Evolutionary conservation across 2,329 filamentous ascomycete genomes (phyloP).

Genomic region (Penicillium brasilianum): DNA sequence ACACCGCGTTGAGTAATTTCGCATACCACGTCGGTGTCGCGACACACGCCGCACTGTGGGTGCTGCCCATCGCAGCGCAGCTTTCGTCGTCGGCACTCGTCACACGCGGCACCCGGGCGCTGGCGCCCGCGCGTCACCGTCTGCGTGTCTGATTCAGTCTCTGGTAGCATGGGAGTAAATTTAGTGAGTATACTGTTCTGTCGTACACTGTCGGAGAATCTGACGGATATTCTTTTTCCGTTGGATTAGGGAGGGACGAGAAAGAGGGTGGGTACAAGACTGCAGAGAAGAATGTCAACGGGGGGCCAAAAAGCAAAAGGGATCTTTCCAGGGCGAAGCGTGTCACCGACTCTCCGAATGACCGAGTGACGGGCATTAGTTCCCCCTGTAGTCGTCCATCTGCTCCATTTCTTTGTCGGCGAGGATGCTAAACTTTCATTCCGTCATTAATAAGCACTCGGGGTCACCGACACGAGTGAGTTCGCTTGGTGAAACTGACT

Average conservation of each 20-base stretch:
- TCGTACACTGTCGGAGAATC: background rate
- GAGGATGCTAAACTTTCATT: too few relatives aligned
- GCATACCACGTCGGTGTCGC: constrained; percentile 17
- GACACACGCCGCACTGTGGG: constrained; percentile 51
- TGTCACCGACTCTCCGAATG: too few relatives aligned
- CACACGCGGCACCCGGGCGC: constrained; percentile 25
- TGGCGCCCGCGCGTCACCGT: constrained; percentile 7
- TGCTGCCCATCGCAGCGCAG: constrained; percentile 63
- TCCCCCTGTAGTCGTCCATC: too few relatives aligned
- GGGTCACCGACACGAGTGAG: too few relatives aligned
- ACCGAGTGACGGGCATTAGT: too few relatives aligned
- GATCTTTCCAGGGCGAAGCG: too few relatives aligned
- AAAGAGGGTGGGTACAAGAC: background rate
- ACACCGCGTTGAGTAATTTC: constrained; percentile 6
- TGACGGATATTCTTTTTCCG: constrained; percentile 1
- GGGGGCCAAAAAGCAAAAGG: background rate
- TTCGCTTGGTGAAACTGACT: too few relatives aligned
- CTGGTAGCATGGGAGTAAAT: background rate
- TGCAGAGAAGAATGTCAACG: background rate
- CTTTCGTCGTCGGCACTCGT: constrained; percentile 57
- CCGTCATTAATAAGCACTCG: too few relatives aligned
- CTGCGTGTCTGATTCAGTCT: background rate
- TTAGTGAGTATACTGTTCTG: background rate
- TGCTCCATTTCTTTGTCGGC: too few relatives aligned
- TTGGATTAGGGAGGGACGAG: background rate